Conservation (phyloP, 495 filamentous ascomycete genomes). For the Podospora didyma region DNA sequence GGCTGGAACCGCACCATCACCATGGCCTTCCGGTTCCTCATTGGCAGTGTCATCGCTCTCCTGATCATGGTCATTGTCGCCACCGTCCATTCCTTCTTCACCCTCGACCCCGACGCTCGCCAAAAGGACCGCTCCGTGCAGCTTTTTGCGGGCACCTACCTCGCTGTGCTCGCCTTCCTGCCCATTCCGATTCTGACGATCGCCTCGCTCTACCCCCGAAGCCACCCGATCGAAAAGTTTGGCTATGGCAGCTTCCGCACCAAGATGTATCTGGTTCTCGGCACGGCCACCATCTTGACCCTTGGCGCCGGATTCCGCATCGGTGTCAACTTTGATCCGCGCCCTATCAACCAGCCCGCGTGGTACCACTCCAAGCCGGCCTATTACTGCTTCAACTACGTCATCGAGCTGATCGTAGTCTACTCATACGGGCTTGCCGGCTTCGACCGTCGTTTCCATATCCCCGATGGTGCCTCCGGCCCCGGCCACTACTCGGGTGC, state of each 20-base stretch:
- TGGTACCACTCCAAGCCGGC: constrained; percentile 66
- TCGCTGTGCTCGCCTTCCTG: constrained; percentile 65
- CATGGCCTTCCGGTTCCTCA: constrained; percentile 49
- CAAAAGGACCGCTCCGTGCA: constrained; percentile 58
- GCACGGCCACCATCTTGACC: constrained; percentile 52
- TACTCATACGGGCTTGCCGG: constrained; percentile 56
- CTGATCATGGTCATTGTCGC: constrained; percentile 67
- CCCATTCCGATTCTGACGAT: constrained; percentile 49
- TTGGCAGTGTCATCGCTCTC: constrained; percentile 53
- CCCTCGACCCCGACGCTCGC: constrained; percentile 46
- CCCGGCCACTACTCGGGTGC: constrained; percentile 32
- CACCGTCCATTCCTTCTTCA: constrained; percentile 62
- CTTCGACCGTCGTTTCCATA: constrained; percentile 68
- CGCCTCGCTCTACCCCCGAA: constrained; percentile 46
- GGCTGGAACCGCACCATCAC: constrained; percentile 57
- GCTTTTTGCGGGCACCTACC: constrained; percentile 63
- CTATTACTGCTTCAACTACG: constrained; percentile 79
- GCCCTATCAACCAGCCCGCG: constrained; percentile 53
- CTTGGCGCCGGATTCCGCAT: constrained; percentile 66
- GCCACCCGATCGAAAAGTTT: constrained; percentile 61
- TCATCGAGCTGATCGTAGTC: constrained; percentile 67
- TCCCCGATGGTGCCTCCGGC: constrained; percentile 47
- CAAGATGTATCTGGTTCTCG: constrained; percentile 59
- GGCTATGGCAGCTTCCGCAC: constrained; percentile 59
- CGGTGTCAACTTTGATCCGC: constrained; percentile 51